Evolutionary conservation across 2,329 filamentous ascomycete genomes (phyloP), one percentile per base, ranked within the genome.

Genomic region (Chaetomium strumarium): DNA sequence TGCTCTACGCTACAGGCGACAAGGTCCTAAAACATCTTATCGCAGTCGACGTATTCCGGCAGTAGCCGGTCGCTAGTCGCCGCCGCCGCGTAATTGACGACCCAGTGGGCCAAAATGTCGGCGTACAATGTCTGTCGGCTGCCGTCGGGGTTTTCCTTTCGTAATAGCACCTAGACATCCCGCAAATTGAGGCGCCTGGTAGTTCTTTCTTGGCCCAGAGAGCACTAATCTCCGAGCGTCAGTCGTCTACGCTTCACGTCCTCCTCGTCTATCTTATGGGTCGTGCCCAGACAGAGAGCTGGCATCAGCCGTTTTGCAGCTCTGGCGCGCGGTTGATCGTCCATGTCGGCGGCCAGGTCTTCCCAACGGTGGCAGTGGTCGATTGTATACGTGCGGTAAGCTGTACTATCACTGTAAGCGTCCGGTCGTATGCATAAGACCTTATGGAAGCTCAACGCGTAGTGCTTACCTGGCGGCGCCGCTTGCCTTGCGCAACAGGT

Each of bases 211-310:
- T 41, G 39, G 39, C 39, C 13, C 39, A 19, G 39, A 41, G 39
- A 14, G 39, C 39, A 41, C 39, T 41, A 41, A 41, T 41, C 39
- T 41, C 39, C 39, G 39, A 41, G 39, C 39, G 39, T 41, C 39
- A 41, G 39, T 41, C 39, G 39, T 14, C 39, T 41, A 12, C 39
- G 39, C 39, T 41, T 41, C 39, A 41, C 39, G 39, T 41, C 16
- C 39, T n/a, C n/a, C n/a, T n/a, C 34, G 9, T 41, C 39, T n/a
- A 12, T 41, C 39, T 41, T 41, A 19, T 10, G 7, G n/a, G n/a
- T 19, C 39, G 39, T 41, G 39, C 5, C 39, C 17, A 41, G 17
- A 41, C 39, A 41, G 39, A 41, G 39, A 41, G 8, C 13, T 11
- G 39, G 39, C 39, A 41, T 41, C 39, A 24, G 39, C 13, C 39